Percentiles rank a stretch among this genome's conserved stretches.
These are phyloP conservation scores for Thielaviopsis populi DNA, from an alignment of 2,329 filamentous ascomycete species.

Conservation along the genomic window DNA sequence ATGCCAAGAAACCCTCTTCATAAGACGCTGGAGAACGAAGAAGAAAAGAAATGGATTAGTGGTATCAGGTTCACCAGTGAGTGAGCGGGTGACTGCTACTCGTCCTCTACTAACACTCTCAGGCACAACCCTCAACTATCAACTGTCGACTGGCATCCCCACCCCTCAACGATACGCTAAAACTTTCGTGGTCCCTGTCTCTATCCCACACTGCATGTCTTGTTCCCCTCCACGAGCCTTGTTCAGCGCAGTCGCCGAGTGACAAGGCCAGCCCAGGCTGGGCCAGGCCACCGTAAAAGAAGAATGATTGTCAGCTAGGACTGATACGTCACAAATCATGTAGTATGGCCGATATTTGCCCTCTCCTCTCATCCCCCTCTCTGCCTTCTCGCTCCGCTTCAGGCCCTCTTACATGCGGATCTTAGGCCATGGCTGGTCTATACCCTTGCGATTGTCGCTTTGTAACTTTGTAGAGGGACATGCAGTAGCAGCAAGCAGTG, in stretches of 20 bases:
- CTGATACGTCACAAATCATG: not conserved
- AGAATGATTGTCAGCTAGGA: not conserved
- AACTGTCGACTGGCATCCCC: no score
- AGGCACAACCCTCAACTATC: no score
- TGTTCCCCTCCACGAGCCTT: not conserved
- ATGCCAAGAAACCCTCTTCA: no score
- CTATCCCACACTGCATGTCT: not conserved
- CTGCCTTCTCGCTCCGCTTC: not conserved
- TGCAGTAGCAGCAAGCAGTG: not conserved
- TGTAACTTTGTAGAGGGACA: not conserved
- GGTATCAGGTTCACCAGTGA: no score
- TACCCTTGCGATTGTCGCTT: not conserved
- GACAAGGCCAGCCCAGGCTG: not conserved
- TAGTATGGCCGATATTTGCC: not conserved
- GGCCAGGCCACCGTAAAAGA: not conserved
- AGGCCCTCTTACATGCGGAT: not conserved
- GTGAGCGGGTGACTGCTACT: no score
- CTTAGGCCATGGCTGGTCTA: not conserved
- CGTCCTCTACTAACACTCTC: no score
- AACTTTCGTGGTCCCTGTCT: not conserved
- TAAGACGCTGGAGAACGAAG: no score
- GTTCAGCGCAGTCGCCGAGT: not conserved
- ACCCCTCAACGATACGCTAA: not conserved
- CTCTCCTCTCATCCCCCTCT: not conserved
- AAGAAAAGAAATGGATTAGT: no score